These are phyloP conservation scores for Alternaria sp. DNA, from an alignment of 2,329 filamentous ascomycete species.

Conservation along the genomic window DNA sequence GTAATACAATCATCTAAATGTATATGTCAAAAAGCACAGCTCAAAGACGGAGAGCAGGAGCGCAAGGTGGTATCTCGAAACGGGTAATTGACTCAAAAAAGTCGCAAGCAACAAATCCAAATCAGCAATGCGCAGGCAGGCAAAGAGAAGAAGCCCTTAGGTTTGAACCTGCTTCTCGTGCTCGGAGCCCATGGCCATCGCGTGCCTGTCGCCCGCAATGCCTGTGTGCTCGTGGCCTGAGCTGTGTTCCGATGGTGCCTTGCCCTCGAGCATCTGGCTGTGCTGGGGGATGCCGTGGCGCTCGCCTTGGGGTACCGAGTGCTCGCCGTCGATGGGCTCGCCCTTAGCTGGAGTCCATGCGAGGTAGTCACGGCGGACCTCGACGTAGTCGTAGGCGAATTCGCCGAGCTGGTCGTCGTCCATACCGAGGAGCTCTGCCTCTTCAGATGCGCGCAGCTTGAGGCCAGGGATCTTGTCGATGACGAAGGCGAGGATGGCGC, in stretches of 20 bases:
- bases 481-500: constrained; percentile 72
- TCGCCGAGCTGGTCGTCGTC: constrained; percentile 90
- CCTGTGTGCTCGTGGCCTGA: constrained; percentile 55
- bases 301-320: constrained; percentile 67
- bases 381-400: constrained; percentile 89
- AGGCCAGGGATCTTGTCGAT: constrained; percentile 80
- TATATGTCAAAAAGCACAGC: constrained; percentile 15
- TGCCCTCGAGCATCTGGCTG: constrained; percentile 67
- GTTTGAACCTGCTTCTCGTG: constrained; percentile 41
- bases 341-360: constrained; percentile 81
- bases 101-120: constrained; percentile 12
- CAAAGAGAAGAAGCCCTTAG: constrained; percentile 2
- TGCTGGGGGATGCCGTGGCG: constrained; percentile 76
- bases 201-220: constrained; percentile 61
- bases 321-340: constrained; percentile 66
- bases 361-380: constrained; percentile 85
- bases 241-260: constrained; percentile 54
- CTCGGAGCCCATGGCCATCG: constrained; percentile 53
- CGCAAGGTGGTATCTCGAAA: constrained; percentile 43
- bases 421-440: constrained; percentile 86
- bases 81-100: constrained; percentile 23
- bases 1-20: constrained; percentile 6
- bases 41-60: constrained; percentile 21
- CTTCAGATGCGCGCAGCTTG: constrained; percentile 78
- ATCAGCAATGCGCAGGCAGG: constrained; percentile 10